Base-by-base conservation (phyloP, 2,329 filamentous ascomycete species). In the Allantophomopsis lycopodina region DNA sequence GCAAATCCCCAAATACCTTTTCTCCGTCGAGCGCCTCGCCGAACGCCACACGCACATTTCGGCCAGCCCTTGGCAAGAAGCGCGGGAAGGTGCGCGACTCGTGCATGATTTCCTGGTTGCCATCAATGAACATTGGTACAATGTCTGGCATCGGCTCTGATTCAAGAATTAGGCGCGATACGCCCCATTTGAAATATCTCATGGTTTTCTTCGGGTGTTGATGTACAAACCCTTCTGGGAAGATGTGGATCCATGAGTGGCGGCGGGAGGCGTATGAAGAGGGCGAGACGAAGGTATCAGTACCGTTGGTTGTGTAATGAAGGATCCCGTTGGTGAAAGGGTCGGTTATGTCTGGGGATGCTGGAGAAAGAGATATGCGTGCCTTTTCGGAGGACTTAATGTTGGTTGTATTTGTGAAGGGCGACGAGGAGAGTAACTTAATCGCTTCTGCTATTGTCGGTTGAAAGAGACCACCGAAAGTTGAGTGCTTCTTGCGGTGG, bases 141-240 rank as follows among this genome's bases (percentile, higher is more conserved):
- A 98, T 73, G 49, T 93, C 84, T 0, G 91, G 91, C 45, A 83
- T 79, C 3, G 86, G 85, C 37, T 89, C 83, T 36, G 81, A 76
- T 60, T 98, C 91, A 36, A 98, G 74, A 42, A 98, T 91, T 42
- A 96, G 69, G 2, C 91, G 76, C 6, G 89, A 86, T 2, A 96
- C 70, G 1, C 91, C 91, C 91, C 91, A 98, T 65, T 94, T 95
- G 73, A 96, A 96, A 63, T 98, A 98, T 21, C 91, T 82, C 68
- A 96, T 79, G 7, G 79, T 76, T 50, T 78, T 76, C 33, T 77
- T 66, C 1, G 81, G 73, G 48, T 86, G 79, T 62, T 98, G 91
- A 60, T 96, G 88, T 35, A 94, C 86, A 59, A 83, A 86, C 36
- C 87, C 91, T 61, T 98, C 91, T 11, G 91, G 91, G 59, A 96